These are phyloP conservation scores for Backusella luteola DNA, from an alignment of 192 early-diverging fungal genomes.

Conservation along the genomic window DNA sequence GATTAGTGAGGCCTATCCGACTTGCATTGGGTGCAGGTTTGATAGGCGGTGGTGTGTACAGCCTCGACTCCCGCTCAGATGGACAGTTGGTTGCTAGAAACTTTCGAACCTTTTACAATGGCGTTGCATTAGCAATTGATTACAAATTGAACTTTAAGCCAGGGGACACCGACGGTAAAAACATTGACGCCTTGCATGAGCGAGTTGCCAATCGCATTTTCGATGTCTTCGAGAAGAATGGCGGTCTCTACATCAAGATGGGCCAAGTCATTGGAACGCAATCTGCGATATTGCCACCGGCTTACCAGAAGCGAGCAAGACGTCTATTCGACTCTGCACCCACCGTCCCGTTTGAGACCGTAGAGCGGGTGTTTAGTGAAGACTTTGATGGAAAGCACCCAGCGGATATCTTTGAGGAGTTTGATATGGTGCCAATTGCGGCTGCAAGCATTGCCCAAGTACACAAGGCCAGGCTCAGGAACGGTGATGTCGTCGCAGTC, in stretches of 20 bases:
- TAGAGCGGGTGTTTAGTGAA: constrained; percentile 63
- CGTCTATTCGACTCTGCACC: constrained; percentile 84
- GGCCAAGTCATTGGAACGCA: constrained; percentile 76
- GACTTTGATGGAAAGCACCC: constrained; percentile 60
- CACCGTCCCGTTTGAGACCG: constrained; percentile 57
- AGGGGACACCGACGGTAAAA: constrained; percentile 29
- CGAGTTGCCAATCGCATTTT: constrained; percentile 72
- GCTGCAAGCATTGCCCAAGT: constrained; percentile 94
- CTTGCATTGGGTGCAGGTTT: neutral
- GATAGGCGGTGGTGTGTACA: constrained; percentile 37
- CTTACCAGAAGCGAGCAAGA: constrained; percentile 59
- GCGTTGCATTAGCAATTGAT: constrained; percentile 52
- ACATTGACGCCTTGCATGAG: constrained; percentile 69
- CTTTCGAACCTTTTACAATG: constrained; percentile 49
- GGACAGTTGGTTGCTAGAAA: constrained; percentile 47
- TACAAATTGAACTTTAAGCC: constrained; percentile 85
- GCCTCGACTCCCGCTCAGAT: constrained; percentile 41
- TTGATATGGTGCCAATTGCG: constrained; percentile 69
- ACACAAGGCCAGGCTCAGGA: constrained; percentile 69
- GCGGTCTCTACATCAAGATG: constrained; percentile 91
- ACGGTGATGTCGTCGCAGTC: constrained; percentile 76
- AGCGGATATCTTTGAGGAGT: constrained; percentile 67
- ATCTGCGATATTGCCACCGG: constrained; percentile 58
- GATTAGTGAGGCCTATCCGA: neutral
- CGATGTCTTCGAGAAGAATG: constrained; percentile 75